These are phyloP conservation scores for Daldinia caldariorum DNA, from an alignment of 495 filamentous ascomycete species.

Conservation along the genomic window DNA sequence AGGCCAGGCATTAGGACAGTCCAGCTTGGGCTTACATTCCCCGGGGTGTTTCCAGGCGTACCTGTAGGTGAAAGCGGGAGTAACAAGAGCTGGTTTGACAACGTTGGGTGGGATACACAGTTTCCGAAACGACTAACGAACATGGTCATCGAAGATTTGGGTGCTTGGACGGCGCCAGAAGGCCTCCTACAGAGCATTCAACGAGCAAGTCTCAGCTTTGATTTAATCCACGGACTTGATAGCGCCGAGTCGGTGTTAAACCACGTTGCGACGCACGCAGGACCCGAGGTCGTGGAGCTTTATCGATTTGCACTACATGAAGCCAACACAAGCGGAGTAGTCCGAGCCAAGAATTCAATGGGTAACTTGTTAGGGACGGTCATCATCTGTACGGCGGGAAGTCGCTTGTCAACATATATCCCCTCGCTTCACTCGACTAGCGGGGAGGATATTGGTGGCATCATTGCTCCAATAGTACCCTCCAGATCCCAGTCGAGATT, in stretches of 20 bases:
- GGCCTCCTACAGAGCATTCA: conserved; percentile 76
- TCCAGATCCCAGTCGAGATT: conserved; percentile 73
- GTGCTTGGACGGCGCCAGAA: conserved; percentile 78
- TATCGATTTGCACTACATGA: conserved; percentile 82
- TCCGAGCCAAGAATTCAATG: conserved; percentile 76
- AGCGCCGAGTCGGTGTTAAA: conserved; percentile 78
- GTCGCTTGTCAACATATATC: conserved; percentile 72
- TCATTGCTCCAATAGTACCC: conserved; percentile 82
- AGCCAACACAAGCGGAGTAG: conserved; percentile 77
- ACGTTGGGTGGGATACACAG: conserved; percentile 59
- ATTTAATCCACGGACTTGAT: conserved; percentile 82
- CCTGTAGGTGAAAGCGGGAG: conserved; percentile 65
- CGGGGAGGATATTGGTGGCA: conserved; percentile 71
- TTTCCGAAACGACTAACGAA: conserved; percentile 67
- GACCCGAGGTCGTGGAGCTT: conserved; percentile 84
- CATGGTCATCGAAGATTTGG: conserved; percentile 69
- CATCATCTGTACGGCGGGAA: conserved; percentile 78
- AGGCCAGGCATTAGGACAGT: conserved; percentile 74
- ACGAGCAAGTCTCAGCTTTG: conserved; percentile 73
- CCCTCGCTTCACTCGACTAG: conserved; percentile 67
- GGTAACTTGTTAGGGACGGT: conserved; percentile 82
- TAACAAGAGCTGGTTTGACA: conserved; percentile 65
- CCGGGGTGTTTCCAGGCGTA: conserved; percentile 82
- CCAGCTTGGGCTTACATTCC: conserved; percentile 80
- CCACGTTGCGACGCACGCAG: conserved; percentile 76